These are phyloP conservation scores for Dimargaris verticillata DNA, from an alignment of 192 early-diverging fungal genomes.

Conservation along the genomic window DNA sequence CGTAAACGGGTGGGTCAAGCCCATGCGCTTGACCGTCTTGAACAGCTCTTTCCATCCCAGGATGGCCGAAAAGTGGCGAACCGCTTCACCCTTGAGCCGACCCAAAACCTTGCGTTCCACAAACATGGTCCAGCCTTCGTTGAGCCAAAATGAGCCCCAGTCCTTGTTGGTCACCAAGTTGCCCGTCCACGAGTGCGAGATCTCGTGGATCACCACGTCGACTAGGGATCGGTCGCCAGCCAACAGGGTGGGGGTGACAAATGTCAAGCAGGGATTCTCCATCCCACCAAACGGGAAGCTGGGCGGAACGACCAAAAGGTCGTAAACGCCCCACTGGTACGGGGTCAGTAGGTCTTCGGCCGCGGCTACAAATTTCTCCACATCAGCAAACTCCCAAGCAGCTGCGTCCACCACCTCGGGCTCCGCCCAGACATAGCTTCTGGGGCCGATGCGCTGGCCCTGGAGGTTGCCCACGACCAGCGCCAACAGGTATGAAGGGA, in stretches of 20 bases:
- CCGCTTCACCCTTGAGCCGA: conserved; percentile 58
- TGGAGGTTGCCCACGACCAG: conserved; percentile 82
- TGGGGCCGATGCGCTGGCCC: conserved; percentile 68
- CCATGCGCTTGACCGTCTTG: conserved; percentile 52
- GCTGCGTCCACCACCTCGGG: conserved; percentile 73
- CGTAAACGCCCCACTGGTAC: conserved; percentile 93
- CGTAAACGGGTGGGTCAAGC: conserved; percentile 44
- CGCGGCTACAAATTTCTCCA: conserved; percentile 44
- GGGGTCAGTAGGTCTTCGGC: conserved; percentile 66
- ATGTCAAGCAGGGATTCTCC: conserved; percentile 97
- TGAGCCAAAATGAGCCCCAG: conserved; percentile 83
- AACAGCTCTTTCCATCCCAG: conserved; percentile 61
- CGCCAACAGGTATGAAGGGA: conserved; percentile 92
- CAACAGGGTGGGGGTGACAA: conserved; percentile 91
- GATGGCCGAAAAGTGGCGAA: conserved; percentile 69
- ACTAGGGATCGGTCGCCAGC: conserved; percentile 88
- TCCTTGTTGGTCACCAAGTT: conserved; percentile 68
- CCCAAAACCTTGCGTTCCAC: conserved; percentile 82
- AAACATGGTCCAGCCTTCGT: conserved; percentile 92
- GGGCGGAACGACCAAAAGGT: conserved; percentile 75
- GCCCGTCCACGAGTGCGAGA: conserved; percentile 81
- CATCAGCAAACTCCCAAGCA: conserved; percentile 86
- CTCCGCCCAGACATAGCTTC: conserved; percentile 93
- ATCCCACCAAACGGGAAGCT: conserved; percentile 85
- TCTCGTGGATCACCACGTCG: conserved; percentile 91